phyloP scores from a whole-genome alignment of 495 filamentous ascomycete species.

The Jackrogersella minutella region DNA sequence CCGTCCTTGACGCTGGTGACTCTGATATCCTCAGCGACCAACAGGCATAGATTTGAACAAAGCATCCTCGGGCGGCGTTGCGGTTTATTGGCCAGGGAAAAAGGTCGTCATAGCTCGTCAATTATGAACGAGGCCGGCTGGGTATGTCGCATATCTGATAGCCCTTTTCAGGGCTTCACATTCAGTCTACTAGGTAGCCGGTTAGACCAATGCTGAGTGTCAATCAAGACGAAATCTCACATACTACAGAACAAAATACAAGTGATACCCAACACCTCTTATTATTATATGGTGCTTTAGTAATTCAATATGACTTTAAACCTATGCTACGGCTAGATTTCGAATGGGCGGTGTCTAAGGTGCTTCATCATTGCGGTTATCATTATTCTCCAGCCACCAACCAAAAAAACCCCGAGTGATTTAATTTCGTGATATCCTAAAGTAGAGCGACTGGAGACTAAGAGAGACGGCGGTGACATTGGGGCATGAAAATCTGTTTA shows the following conservation, averaged over 20 bases:
- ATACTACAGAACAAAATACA: conserved; percentile 37
- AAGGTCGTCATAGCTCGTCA: conserved; percentile 29
- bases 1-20: conserved; percentile 96
- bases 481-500: no score
- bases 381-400: no score
- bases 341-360: neutral
- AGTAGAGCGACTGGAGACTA: no score
- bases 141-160: conserved; percentile 18
- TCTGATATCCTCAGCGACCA: conserved; percentile 88
- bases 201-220: conserved; percentile 28
- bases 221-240: conserved; percentile 21
- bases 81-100: conserved; percentile 44
- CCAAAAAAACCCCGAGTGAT: no score
- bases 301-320: neutral
- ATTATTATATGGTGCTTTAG: neutral
- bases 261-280: conserved; percentile 42
- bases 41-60: conserved; percentile 58
- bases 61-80: conserved; percentile 51
- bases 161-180: conserved; percentile 4
- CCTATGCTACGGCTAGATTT: neutral
- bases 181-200: conserved; percentile 25
- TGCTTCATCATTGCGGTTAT: neutral
- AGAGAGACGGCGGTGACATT: no score
- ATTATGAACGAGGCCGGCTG: conserved; percentile 17
- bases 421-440: no score